Conservation (phyloP, 2,329 filamentous ascomycete genomes). For the Dothistroma septosporum region DNA sequence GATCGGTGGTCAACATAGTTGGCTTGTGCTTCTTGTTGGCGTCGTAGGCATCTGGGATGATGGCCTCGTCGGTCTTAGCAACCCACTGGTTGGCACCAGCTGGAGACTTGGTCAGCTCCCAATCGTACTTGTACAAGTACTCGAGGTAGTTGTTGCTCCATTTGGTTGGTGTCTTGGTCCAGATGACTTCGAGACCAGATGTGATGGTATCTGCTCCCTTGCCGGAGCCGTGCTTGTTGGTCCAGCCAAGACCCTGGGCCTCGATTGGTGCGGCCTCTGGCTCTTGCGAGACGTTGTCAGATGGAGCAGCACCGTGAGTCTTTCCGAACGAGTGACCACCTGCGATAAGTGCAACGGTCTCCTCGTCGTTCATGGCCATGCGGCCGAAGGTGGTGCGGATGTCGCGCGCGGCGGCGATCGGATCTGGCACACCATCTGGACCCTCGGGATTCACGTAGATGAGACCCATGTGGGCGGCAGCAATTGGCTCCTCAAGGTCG, state of each 20-base stretch:
- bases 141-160: slow-evolving; percentile 73
- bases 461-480: slow-evolving; percentile 67
- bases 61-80: slow-evolving; percentile 61
- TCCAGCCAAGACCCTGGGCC: slow-evolving; percentile 69
- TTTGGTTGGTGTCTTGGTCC: slow-evolving; percentile 71
- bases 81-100: slow-evolving; percentile 74
- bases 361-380: slow-evolving; percentile 81
- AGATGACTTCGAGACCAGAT: slow-evolving; percentile 72
- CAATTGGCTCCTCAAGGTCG: slow-evolving; percentile 65
- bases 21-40: slow-evolving; percentile 66
- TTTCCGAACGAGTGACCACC: slow-evolving; percentile 78
- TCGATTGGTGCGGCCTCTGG: slow-evolving; percentile 62
- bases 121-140: slow-evolving; percentile 74
- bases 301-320: slow-evolving; percentile 68
- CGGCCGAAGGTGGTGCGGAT: slow-evolving; percentile 71
- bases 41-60: slow-evolving; percentile 70
- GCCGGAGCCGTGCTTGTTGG: slow-evolving; percentile 59
- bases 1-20: slow-evolving; percentile 72
- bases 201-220: slow-evolving; percentile 72
- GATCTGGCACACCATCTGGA: slow-evolving; percentile 67
- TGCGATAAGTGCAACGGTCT: slow-evolving; percentile 74
- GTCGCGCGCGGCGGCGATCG: slow-evolving; percentile 63
- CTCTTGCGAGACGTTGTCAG: slow-evolving; percentile 62
- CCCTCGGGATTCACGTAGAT: slow-evolving; percentile 82
- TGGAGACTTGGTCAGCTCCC: slow-evolving; percentile 71